A percentile compares a stretch with the other conserved stretches of the same genome.
phyloP scores from a whole-genome alignment of 257 asterid species.

The Anisodus acutangulus region DNA sequence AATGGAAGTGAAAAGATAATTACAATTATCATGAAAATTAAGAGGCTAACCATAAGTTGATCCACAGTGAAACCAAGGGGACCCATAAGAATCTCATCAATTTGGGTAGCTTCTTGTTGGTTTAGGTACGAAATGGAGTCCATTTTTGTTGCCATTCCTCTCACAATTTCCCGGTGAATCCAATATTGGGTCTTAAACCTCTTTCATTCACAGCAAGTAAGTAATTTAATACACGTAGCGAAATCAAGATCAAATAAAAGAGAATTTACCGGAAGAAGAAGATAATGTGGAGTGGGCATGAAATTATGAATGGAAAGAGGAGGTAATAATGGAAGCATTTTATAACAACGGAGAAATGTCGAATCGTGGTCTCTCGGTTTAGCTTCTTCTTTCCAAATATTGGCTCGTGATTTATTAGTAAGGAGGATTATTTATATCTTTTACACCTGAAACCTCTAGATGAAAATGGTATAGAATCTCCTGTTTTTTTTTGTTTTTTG shows the following conservation, averaged over 20 bases:
- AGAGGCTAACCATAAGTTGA: slow-evolving; percentile 76
- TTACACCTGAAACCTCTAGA: too few relatives aligned
- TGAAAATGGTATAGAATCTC: too few relatives aligned
- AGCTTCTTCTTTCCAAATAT: too few relatives aligned
- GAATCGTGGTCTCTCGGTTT: neutral
- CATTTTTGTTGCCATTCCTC: slow-evolving; percentile 63
- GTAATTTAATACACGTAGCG: slow-evolving; percentile 32
- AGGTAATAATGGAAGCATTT: slow-evolving; percentile 53
- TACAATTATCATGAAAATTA: neutral
- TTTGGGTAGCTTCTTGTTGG: slow-evolving; percentile 85
- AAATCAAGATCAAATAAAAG: neutral
- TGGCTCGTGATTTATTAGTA: too few relatives aligned
- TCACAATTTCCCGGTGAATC: slow-evolving; percentile 39
- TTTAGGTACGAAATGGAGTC: slow-evolving; percentile 61
- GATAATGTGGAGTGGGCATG: slow-evolving; percentile 14
- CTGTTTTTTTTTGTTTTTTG: too few relatives aligned
- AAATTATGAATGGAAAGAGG: slow-evolving; percentile 17
- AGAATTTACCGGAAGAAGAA: slow-evolving; percentile 38
- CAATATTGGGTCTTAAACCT: slow-evolving; percentile 41
- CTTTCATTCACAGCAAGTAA: slow-evolving; percentile 39
- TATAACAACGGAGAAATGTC: neutral
- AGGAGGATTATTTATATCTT: too few relatives aligned
- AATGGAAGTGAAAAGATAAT: neutral
- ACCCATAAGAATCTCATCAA: slow-evolving; percentile 93
- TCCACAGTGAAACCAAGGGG: slow-evolving; percentile 94